Conservation (phyloP, 2,329 filamentous ascomycete genomes). For the Clathrospora elynae region DNA sequence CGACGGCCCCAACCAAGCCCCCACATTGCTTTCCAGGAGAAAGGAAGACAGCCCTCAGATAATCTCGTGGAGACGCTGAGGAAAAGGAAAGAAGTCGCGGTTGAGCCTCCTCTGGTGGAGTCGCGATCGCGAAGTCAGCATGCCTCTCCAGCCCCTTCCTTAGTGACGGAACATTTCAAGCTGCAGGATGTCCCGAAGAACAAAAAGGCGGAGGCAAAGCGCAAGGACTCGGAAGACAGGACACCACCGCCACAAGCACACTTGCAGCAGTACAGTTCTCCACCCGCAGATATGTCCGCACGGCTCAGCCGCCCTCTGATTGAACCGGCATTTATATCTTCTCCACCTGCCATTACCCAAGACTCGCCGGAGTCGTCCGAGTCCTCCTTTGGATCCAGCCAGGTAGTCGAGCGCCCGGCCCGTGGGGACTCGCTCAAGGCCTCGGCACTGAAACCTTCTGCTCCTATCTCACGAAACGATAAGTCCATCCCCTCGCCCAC, state of each 20-base stretch:
- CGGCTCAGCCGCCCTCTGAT: constrained; percentile 40
- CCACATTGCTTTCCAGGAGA: constrained; percentile 93
- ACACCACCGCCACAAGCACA: constrained; percentile 33
- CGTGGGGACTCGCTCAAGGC: constrained; percentile 65
- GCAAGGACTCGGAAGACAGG: constrained; percentile 53
- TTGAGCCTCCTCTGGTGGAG: constrained; percentile 40
- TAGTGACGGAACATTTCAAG: constrained; percentile 62
- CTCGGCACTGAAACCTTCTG: constrained; percentile 49
- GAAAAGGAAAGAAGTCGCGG: constrained; percentile 49
- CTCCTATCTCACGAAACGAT: constrained; percentile 65
- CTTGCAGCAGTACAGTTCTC: constrained; percentile 46
- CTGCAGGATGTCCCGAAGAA: constrained; percentile 79
- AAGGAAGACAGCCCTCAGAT: constrained; percentile 68
- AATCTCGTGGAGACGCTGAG: constrained; percentile 62
- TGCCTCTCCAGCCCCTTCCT: constrained; percentile 42
- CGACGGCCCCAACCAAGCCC: constrained; percentile 63
- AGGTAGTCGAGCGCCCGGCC: constrained; percentile 55
- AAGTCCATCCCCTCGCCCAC: constrained; percentile 50
- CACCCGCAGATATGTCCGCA: constrained; percentile 47
- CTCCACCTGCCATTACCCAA: constrained; percentile 46
- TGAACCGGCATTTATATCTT: constrained; percentile 46
- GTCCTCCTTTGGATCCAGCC: constrained; percentile 48
- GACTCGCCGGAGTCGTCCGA: constrained; percentile 43
- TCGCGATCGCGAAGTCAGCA: constrained; percentile 57
- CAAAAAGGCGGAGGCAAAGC: constrained; percentile 56